These are phyloP conservation scores for Globisporangium irregulare DNA, from an alignment of 352 stramenopile genomes.

Conservation along the genomic window DNA sequence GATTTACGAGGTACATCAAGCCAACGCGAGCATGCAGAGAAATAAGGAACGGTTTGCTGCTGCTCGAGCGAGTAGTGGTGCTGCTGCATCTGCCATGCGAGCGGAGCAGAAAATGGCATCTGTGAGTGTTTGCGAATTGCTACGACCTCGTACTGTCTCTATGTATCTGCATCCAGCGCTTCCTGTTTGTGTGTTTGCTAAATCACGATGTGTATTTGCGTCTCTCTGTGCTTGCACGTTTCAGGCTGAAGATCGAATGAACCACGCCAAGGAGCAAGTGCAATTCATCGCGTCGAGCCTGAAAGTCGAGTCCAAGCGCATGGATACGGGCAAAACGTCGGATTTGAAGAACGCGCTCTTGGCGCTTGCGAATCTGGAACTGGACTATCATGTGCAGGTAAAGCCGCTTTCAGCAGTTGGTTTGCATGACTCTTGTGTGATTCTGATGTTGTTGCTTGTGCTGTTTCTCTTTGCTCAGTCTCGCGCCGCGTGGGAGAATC, in stretches of 20 bases:
- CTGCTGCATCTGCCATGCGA: constrained; percentile 81
- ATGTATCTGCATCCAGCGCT: background rate
- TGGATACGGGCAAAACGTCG: constrained; percentile 76
- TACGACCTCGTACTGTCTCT: background rate
- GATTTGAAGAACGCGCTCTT: constrained; percentile 80
- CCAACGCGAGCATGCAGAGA: constrained; percentile 87
- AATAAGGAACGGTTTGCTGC: constrained; percentile 88
- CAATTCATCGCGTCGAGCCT: constrained; percentile 86
- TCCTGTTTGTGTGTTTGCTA: background rate
- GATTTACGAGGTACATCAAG: constrained; percentile 84
- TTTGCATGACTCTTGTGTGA: background rate
- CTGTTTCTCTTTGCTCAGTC: constrained; percentile 30
- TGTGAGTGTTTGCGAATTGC: constrained; percentile 24
- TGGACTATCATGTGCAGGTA: constrained; percentile 82
- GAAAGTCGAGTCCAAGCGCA: constrained; percentile 80
- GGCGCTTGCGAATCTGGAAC: constrained; percentile 70
- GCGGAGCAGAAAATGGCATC: constrained; percentile 88
- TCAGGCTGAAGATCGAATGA: constrained; percentile 85
- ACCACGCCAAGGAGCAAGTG: constrained; percentile 82
- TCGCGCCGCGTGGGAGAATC: constrained; percentile 64
- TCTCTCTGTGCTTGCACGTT: background rate
- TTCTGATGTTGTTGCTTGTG: constrained; percentile 5
- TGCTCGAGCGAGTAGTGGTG: constrained; percentile 77
- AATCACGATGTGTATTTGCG: background rate
- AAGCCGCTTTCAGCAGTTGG: background rate